phyloP scores from a whole-genome alignment of 2,329 filamentous ascomycete genomes.

The Paraphoma chrysanthemicola region DNA sequence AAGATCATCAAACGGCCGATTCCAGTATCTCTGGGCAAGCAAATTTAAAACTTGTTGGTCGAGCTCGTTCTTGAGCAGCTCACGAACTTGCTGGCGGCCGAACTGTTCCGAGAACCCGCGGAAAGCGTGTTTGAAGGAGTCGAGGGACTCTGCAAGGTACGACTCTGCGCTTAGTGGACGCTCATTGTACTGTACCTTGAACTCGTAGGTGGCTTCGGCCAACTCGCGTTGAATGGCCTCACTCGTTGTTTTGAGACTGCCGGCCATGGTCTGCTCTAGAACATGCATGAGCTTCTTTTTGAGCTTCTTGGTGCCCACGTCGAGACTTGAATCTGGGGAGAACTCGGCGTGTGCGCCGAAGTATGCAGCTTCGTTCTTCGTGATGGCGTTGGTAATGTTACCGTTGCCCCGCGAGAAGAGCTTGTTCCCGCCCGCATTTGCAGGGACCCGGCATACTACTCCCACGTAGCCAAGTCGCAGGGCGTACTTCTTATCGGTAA shows the following conservation, averaged over 20 bases:
- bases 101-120: conserved; percentile 92
- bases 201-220: conserved; percentile 96
- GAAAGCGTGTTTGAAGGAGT: conserved; percentile 97
- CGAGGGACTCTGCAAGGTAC: conserved; percentile 92
- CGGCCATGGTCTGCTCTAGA: conserved; percentile 95
- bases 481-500: conserved; percentile 91
- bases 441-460: conserved; percentile 84
- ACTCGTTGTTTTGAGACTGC: conserved; percentile 85
- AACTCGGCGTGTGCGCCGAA: conserved; percentile 90
- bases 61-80: conserved; percentile 87
- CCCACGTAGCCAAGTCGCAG: conserved; percentile 95
- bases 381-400: conserved; percentile 81
- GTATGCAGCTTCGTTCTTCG: conserved; percentile 85
- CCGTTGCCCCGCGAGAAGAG: conserved; percentile 84
- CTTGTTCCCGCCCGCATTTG: conserved; percentile 63
- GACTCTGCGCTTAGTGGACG: conserved; percentile 93
- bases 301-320: conserved; percentile 82
- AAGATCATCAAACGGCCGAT: conserved; percentile 90
- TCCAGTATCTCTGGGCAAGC: conserved; percentile 95
- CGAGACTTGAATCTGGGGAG: conserved; percentile 73
- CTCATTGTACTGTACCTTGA: conserved; percentile 99
- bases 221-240: conserved; percentile 94
- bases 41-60: conserved; percentile 95
- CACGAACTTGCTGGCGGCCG: conserved; percentile 85
- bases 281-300: conserved; percentile 97